Conservation (phyloP, 257 asterid genomes). For the Voacanga thouarsii region DNA sequence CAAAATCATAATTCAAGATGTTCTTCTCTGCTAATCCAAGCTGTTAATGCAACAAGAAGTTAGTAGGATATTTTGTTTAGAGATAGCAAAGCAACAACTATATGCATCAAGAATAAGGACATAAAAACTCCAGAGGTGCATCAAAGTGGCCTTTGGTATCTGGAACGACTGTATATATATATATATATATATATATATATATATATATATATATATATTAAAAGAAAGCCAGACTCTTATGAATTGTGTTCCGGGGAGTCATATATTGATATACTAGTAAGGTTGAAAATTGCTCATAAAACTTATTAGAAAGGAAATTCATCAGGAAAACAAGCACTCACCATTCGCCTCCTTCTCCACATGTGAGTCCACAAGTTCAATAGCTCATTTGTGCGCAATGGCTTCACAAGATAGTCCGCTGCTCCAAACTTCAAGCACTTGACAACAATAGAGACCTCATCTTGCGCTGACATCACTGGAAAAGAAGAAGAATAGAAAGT, state of each 20-base stretch:
- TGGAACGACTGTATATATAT: no score
- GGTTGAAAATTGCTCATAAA: not conserved
- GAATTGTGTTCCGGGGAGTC: not conserved
- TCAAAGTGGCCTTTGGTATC: not conserved
- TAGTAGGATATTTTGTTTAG: conserved; percentile 15
- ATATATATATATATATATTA: no score
- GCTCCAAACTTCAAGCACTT: conserved; percentile 94
- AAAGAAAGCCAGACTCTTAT: not conserved
- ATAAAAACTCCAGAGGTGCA: not conserved
- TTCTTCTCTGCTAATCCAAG: conserved; percentile 98
- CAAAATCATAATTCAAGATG: conserved; percentile 77
- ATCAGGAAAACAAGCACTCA: conserved; percentile 24
- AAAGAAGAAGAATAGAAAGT: conserved; percentile 21
- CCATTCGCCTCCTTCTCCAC: conserved; percentile 98
- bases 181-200: no score
- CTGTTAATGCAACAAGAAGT: conserved; percentile 47
- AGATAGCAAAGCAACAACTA: not conserved
- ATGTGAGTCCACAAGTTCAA: conserved; percentile 99
- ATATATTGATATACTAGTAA: not conserved
- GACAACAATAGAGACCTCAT: conserved; percentile 77
- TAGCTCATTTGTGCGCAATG: conserved; percentile 89
- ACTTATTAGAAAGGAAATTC: not conserved
- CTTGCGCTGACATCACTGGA: conserved; percentile 92
- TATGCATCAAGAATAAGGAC: not conserved
- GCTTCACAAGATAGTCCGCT: conserved; percentile 98